Conservation (phyloP, 805 yeast species). For the Pichia deserticola region DNA sequence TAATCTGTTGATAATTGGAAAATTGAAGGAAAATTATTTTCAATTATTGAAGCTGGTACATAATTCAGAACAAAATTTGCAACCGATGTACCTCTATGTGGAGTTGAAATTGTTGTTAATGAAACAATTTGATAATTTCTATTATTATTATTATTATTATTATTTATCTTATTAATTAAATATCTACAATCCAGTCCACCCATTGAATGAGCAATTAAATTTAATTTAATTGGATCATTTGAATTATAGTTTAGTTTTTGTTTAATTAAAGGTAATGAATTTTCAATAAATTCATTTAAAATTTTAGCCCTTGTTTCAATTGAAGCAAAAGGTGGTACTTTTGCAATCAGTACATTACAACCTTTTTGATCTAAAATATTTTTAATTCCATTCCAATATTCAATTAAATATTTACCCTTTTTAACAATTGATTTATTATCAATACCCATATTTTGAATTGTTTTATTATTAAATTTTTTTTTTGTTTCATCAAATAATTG, state of each 20-base stretch:
- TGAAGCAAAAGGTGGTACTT: conserved; percentile 76
- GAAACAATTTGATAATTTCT: conserved; percentile 42
- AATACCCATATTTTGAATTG: conserved; percentile 6
- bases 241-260: conserved; percentile 22
- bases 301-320: conserved; percentile 60
- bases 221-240: conserved; percentile 43
- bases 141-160: conserved; percentile 28
- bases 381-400: conserved; percentile 80
- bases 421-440: conserved; percentile 6
- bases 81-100: conserved; percentile 79
- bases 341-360: conserved; percentile 59
- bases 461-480: background rate
- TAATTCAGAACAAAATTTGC: conserved; percentile 56
- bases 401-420: conserved; percentile 37
- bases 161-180: conserved; percentile 47
- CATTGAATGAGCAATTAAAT: conserved; percentile 86
- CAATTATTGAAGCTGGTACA: conserved; percentile 15
- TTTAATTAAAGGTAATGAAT: conserved; percentile 11
- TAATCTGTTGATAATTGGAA: conserved; percentile 56
- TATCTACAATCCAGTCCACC: conserved; percentile 87
- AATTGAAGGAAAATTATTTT: conserved; percentile 33
- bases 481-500: no score
- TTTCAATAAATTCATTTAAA: conserved; percentile 44
- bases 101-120: conserved; percentile 80
- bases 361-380: conserved; percentile 55